Evolutionary conservation across 805 yeast genomes (phyloP).

Genomic region (Kuraishia molischiana): DNA sequence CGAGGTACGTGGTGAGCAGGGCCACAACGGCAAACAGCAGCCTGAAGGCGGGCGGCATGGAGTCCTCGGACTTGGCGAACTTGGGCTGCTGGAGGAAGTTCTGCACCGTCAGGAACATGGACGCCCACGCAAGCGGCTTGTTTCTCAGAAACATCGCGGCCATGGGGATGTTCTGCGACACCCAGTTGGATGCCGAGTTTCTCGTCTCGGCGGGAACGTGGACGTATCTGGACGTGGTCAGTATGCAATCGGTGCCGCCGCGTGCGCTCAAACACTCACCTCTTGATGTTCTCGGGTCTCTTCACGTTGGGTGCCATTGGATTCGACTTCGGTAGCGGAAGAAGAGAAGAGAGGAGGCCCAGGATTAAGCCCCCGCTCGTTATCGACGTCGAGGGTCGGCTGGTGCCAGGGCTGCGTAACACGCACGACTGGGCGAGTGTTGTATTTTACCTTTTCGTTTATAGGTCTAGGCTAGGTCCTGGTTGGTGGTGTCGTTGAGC

Average conservation of each 20-base stretch:
- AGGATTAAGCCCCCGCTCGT: no score
- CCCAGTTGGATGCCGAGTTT: constrained; percentile 32
- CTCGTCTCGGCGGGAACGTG: constrained; percentile 40
- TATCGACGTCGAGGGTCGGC: no score
- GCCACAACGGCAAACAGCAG: constrained; percentile 37
- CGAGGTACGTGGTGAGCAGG: constrained; percentile 39
- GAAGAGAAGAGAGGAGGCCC: no score
- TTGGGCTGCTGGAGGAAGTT: constrained; percentile 30
- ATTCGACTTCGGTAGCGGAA: no score
- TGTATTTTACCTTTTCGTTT: no score
- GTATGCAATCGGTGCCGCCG: no score
- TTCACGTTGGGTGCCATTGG: background rate
- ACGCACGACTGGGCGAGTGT: no score
- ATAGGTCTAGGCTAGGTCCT: no score
- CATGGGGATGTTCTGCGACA: constrained; percentile 48
- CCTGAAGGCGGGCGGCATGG: constrained; percentile 37
- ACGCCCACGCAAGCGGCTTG: constrained; percentile 46
- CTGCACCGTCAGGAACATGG: constrained; percentile 42
- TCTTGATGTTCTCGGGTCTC: background rate
- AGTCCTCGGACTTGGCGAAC: constrained; percentile 15
- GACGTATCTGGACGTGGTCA: constrained; percentile 21
- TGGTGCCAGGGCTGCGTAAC: no score
- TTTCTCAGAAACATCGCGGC: constrained; percentile 55
- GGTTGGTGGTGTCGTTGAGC: constrained; percentile 3
- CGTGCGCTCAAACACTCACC: background rate